Evolutionary conservation across 2,329 filamentous ascomycete genomes (phyloP), one percentile per base, ranked within the genome.

Genomic region (Sarocladium kiliense): DNA sequence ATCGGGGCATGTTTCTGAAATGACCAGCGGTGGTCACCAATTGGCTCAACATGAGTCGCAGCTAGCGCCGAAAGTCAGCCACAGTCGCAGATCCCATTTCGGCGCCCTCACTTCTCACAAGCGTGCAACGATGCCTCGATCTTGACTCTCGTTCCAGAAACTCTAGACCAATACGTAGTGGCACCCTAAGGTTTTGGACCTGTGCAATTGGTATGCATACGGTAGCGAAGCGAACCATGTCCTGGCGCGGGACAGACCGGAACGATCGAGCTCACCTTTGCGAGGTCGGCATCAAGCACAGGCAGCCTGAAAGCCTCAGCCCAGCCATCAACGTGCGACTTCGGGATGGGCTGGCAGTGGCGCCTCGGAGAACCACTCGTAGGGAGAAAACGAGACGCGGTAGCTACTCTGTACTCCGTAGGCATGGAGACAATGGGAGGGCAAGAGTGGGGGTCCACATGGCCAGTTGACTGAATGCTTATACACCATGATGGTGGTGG

Each of bases 361-460:
- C 10, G 21, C 25, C 6, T 30, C 25, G 14, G 23, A 16, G 25
- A 27, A 14, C 44, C 44, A 21, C 18, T 47, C 36, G 12, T 39
- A 19, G 5, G 36, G 36, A 16, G 18, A 39, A 39, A 19, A n/a
- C 7, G 36, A 39, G 16, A 16, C 30, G n/a, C n/a, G n/a, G n/a
- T n/a, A n/a, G n/a, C n/a, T n/a, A n/a, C n/a, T n/a, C n/a, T n/a
- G n/a, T n/a, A n/a, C n/a, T n/a, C n/a, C n/a, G n/a, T n/a, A n/a
- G n/a, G 30, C 30, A 32, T 32, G 30, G 30, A 32, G 30, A 32
- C 30, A 32, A 12, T 12, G 5, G 16, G 36, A 39, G 21, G 11
- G 41, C 7, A 12, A 44, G 44, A 30, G 44, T 47, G 44, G 44
- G 44, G 44, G 44, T 47, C 44, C 44, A 47, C 44, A 47, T 30